phyloP scores from a whole-genome alignment of 371 early-diverging fungal genomes.

The Zopfochytrium polystomum region DNA sequence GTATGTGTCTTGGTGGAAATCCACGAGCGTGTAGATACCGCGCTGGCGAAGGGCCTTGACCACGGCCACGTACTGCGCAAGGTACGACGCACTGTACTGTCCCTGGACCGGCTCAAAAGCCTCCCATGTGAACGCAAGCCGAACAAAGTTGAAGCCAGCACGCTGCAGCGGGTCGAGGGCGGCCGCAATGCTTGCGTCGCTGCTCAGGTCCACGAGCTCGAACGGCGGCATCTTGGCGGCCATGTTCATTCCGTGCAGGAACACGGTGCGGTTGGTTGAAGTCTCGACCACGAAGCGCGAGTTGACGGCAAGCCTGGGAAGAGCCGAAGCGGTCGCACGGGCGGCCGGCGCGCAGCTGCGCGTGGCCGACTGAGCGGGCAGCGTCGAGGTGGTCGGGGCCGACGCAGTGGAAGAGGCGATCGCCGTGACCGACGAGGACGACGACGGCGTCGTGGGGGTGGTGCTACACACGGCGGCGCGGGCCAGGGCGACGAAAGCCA shows the following conservation, averaged over 20 bases:
- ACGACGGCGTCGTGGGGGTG: no score
- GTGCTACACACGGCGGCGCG: no score
- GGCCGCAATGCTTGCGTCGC: background rate
- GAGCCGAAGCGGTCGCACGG: background rate
- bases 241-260: constrained; percentile 2
- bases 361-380: no score
- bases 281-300: background rate
- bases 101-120: constrained; percentile 4
- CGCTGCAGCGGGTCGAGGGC: background rate
- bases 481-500: no score
- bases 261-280: background rate
- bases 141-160: background rate
- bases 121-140: constrained; percentile 5
- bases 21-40: constrained; percentile 1
- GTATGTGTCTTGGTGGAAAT: constrained; percentile 5
- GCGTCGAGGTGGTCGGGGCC: no score
- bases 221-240: background rate
- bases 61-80: background rate
- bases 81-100: background rate
- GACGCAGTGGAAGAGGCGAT: no score
- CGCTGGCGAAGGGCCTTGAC: background rate
- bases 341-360: no score
- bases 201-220: background rate
- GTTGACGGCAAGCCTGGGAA: background rate
- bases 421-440: no score